Percentiles rank a stretch among this genome's conserved stretches.
Evolutionary conservation across 495 filamentous ascomycete species (phyloP).

Genomic region (Symbiotaphrina buchneri): DNA sequence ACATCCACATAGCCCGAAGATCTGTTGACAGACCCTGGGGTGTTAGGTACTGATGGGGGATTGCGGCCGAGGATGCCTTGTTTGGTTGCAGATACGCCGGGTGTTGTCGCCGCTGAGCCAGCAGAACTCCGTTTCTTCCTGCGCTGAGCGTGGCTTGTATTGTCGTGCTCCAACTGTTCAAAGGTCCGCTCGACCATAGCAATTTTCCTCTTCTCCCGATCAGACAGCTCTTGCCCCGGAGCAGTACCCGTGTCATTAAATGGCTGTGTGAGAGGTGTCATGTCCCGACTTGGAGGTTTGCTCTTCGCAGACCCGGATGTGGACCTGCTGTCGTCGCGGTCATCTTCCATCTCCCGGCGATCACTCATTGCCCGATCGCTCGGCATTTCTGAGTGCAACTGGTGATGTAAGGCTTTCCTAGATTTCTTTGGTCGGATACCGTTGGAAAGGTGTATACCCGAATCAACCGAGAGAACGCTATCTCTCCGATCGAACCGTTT

Average conservation of each 20-base stretch:
- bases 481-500: conserved; percentile 49
- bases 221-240: conserved; percentile 45
- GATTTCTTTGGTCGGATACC: conserved; percentile 20
- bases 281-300: conserved; percentile 60
- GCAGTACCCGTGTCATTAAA: conserved; percentile 17
- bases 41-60: conserved; percentile 1
- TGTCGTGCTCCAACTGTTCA: conserved; percentile 37
- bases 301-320: conserved; percentile 51
- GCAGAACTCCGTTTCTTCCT: conserved; percentile 40
- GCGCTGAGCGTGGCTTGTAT: conserved; percentile 26
- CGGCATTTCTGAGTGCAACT: too few relatives aligned
- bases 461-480: conserved; percentile 21
- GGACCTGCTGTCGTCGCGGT: conserved; percentile 34
- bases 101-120: conserved; percentile 22
- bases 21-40: too few relatives aligned
- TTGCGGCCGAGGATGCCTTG: too few relatives aligned
- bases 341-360: conserved; percentile 22
- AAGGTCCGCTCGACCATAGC: conserved; percentile 62
- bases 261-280: conserved; percentile 40
- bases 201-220: conserved; percentile 72
- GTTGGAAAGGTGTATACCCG: conserved; percentile 12
- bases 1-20: too few relatives aligned
- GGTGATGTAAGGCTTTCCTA: conserved; percentile 30
- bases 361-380: conserved; percentile 2
- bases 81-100: conserved; percentile 10